Base-by-base conservation (phyloP, 2,329 filamentous ascomycete species). In the Pseudomassariella vexata region DNA sequence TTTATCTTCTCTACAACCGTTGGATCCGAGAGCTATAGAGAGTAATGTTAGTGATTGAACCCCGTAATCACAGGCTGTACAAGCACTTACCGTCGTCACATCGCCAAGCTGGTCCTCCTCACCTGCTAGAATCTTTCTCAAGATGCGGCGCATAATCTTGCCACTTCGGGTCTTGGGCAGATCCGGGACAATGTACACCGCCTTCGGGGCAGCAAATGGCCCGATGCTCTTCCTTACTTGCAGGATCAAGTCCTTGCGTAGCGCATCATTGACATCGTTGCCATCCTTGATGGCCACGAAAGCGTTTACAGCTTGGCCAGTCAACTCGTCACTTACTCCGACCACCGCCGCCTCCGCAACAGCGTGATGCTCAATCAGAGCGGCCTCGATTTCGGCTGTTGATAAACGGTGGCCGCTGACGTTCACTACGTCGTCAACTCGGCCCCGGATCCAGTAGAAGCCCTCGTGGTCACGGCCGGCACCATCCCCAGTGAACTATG, bases 391-490 rank as follows among this genome's bases (percentile, higher is more conserved):
- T 63, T 98, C 92, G 21, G 92, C 90, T 8, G 92, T 98, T 11
- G 90, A 96, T 41, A 98, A 73, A 59, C 92, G 83, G 63, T 98
- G 92, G 18, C 92, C 92, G 48, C 85, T 92, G 41, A 98, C 92
- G 62, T 98, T 98, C 60, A 98, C 90, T 25, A 98, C 92, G 52
- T 98, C 92, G 56, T 98, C 92, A 32, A 98, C 92, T 61, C 92
- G 88, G 45, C 92, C 92, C 41, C 92, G 86, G 59, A 98, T 98
- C 92, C 92, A 98, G 78, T 96, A 98, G 72, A 95, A 98, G 36
- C 92, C 92, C 52, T 98, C 92, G 63, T 95, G 85, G 59, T 98
- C 92, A 55, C 92, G 85, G 38, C 85, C 92, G 35, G 92, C 92
- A 55, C 92, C 92, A 56, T 98, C 92, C 37, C 86, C 86, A 11